phyloP scores from a whole-genome alignment of 345 rosid species.

The Gossypium rotundifolium region DNA sequence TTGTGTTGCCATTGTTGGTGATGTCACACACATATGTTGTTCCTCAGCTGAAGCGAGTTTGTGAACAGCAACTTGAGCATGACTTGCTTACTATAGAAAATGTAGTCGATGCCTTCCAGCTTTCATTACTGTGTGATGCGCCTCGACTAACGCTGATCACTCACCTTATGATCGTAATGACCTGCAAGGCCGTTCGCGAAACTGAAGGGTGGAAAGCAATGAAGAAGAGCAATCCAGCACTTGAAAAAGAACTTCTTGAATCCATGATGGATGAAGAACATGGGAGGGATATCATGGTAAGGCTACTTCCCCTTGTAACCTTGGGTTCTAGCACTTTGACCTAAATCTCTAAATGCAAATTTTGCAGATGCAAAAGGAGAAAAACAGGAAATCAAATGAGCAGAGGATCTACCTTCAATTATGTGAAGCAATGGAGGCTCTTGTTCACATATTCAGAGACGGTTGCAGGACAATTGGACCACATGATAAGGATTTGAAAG shows the following conservation, averaged over 20 bases:
- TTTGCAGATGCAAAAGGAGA: constrained; percentile 48
- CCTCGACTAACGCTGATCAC: constrained; percentile 65
- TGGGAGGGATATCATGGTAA: constrained; percentile 26
- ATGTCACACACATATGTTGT: constrained; percentile 69
- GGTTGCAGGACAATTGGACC: constrained; percentile 95
- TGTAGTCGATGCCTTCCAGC: constrained; percentile 79
- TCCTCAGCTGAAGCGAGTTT: constrained; percentile 55
- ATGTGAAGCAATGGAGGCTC: constrained; percentile 89
- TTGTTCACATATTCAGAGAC: constrained; percentile 86
- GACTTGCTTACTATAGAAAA: constrained; percentile 64
- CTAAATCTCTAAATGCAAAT: background rate
- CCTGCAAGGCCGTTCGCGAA: constrained; percentile 39
- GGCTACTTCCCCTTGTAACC: background rate
- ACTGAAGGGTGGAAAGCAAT: constrained; percentile 78
- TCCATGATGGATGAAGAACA: constrained; percentile 49
- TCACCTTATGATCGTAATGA: constrained; percentile 57
- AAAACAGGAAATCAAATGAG: constrained; percentile 47
- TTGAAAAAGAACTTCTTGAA: constrained; percentile 59
- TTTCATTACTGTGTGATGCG: constrained; percentile 68
- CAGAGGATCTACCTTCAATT: constrained; percentile 60
- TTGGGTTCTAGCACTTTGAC: background rate
- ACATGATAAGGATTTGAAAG: constrained; percentile 58
- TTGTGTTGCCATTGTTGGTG: constrained; percentile 54
- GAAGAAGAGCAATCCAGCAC: constrained; percentile 76
- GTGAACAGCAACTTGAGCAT: constrained; percentile 55